phyloP scores from a whole-genome alignment of 768 basidiomycete species.

The Pleurotus citrinopileatus region DNA sequence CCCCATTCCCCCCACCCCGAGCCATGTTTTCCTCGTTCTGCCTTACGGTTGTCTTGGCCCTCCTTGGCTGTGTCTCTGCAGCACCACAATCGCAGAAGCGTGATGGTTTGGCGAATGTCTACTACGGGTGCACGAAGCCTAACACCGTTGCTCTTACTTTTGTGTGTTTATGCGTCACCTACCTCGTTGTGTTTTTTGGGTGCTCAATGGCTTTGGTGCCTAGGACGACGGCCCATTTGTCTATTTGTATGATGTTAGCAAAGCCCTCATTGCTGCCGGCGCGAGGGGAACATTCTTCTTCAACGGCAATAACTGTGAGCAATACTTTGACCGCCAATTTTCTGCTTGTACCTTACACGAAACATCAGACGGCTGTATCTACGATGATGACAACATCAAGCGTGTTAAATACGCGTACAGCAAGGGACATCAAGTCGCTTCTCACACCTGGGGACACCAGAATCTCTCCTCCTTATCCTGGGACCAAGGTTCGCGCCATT shows the following conservation, averaged over 20 bases:
- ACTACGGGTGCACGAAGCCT: slow-evolving; percentile 22
- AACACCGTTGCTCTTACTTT: slow-evolving; percentile 29
- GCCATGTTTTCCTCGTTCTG: slow-evolving; percentile 5
- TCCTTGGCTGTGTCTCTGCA: slow-evolving; percentile 6
- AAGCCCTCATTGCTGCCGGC: slow-evolving; percentile 16
- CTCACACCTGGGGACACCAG: slow-evolving; percentile 10
- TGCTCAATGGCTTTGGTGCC: neutral
- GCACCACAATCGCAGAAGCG: slow-evolving; percentile 11
- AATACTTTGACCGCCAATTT: neutral
- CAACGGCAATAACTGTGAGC: slow-evolving; percentile 14
- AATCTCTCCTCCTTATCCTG: slow-evolving; percentile 20
- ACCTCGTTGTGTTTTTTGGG: neutral
- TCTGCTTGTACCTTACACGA: neutral
- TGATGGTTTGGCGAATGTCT: slow-evolving; percentile 20
- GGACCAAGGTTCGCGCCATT: slow-evolving; percentile 17
- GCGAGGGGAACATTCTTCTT: slow-evolving; percentile 34
- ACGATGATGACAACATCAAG: slow-evolving; percentile 16
- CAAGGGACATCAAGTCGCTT: slow-evolving; percentile 10
- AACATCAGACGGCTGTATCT: slow-evolving; percentile 28
- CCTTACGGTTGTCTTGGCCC: slow-evolving; percentile 2
- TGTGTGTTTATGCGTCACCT: slow-evolving; percentile 20
- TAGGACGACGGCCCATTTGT: slow-evolving; percentile 26
- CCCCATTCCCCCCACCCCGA: neutral
- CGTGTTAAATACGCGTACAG: slow-evolving; percentile 21
- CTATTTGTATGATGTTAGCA: slow-evolving; percentile 17